phyloP scores from a whole-genome alignment of 805 yeast species.

The Candida koratica region DNA sequence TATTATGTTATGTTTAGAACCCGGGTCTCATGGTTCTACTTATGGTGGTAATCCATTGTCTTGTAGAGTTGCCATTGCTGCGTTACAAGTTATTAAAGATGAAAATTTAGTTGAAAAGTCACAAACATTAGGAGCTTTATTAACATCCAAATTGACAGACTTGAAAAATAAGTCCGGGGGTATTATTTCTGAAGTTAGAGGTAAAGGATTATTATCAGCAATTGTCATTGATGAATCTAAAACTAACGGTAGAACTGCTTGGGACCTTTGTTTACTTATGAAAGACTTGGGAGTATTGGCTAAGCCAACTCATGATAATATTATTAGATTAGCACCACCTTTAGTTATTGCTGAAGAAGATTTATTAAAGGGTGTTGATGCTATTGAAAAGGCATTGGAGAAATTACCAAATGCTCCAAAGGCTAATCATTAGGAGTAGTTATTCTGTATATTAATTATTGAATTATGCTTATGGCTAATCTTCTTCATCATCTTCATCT shows the following conservation, averaged over 20 bases:
- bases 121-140: conserved; percentile 60
- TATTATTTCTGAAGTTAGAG: conserved; percentile 62
- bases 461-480: conserved; percentile 13
- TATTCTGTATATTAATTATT: not conserved
- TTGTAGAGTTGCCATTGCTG: conserved; percentile 89
- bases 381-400: conserved; percentile 58
- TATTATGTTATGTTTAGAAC: conserved; percentile 82
- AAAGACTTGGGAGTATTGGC: conserved; percentile 87
- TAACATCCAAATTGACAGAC: conserved; percentile 55
- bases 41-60: conserved; percentile 98
- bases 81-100: conserved; percentile 82
- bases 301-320: conserved; percentile 94
- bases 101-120: conserved; percentile 84
- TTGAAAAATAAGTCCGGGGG: conserved; percentile 52
- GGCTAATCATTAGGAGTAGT: conserved; percentile 34
- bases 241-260: conserved; percentile 86
- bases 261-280: conserved; percentile 93
- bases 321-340: conserved; percentile 95
- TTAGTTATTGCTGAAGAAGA: conserved; percentile 87
- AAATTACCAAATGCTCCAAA: conserved; percentile 52
- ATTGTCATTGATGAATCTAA: conserved; percentile 82
- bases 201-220: conserved; percentile 84
- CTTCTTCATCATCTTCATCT: conserved; percentile 49
- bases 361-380: conserved; percentile 71
- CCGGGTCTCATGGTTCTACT: conserved; percentile 97